Evolutionary conservation across 2,329 filamentous ascomycete species (phyloP), one percentile per base, ranked within the genome.

Genomic region (Volutella citrinella): DNA sequence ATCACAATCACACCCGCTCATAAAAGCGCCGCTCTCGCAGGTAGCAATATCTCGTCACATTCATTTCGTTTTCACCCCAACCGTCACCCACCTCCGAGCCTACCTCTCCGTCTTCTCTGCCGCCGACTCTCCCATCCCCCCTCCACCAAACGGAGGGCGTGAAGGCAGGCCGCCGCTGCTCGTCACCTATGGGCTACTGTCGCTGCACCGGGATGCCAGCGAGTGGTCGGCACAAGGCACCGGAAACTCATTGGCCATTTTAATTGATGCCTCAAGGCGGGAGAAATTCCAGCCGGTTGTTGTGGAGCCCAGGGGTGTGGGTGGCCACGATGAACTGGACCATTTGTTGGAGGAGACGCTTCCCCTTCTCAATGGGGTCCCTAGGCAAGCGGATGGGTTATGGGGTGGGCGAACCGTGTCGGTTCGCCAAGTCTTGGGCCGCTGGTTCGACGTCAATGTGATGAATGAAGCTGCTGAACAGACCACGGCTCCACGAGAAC

Each of bases 151-250:
- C 12, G 24, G 43, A 31, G 42, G 27, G 2, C 26, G 46, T 3
- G 23, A 14, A 12, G 19, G 7, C 42, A 29, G 30, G 34, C 18
- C 42, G 14, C 70, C 74, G 1, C 56, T 70, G 15, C 61, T 88
- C 4, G 56, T 87, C 2, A 60, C 85, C 2, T 83, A 87, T 48
- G 80, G 82, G 31, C 69, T 84, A 25, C 52, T 89, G 12, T 65
- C 72, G 14, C 57, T 85, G 25, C 86, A 90, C 55, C 72, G 76
- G 16, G 70, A 76, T 34, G 84, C 82, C 1, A 79, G 79, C 42
- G 82, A 86, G 40, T 89, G 84, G 76, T 88, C 82, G 31, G 83
- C 80, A 0, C 85, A 89, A 59, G 86, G 84, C 0, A 57, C 90
- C 10, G 71, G 76, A 14, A 70, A 71, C 37, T 81, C 80, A 2